Base-by-base conservation (phyloP, 1,284 basidiomycete species). In the Tilletia caries region DNA sequence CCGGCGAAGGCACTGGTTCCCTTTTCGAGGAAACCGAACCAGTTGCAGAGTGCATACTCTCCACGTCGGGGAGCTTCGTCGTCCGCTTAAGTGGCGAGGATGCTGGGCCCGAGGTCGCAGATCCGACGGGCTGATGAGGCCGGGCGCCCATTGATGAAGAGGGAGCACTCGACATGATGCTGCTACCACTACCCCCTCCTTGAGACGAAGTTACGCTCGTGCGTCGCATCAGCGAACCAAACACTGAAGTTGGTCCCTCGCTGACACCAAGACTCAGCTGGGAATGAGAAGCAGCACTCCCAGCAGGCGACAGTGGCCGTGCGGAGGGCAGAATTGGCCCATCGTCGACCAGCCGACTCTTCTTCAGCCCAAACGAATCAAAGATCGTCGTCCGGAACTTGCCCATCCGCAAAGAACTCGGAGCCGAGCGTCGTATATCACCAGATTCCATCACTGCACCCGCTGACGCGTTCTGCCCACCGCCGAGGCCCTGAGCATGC, bases 361-460 rank as follows among this genome's bases (percentile, higher is more conserved):
- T 29, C 58, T 62, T 62, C 15, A 62, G 13, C 3, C 58, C 58
- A 62, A 62, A 62, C 58, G 58, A 62, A 18, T 62, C 58, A 33
- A 62, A 62, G 32, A 62, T 62, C 1, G 58, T 62, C 8, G 58
- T 62, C 13, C 58, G 58, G 18, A 62, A 29, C 58, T 62, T 62
- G 58, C 58, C 58, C 32, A 62, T 62, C 58, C 58, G 58, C 29
- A 37, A 20, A 6, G 58, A 33, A n/a, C 20, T 50, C 48, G 48
- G 18, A 50, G 48, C 48, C 20, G 48, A 50, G 48, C 37, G 37
- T 41, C 37, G 37, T 10, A 15, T 6, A 41, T 41, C 37, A 15
- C 37, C 37, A 41, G 15, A 15, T 41, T 41, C 37, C 37, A 15
- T 15, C 37, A 41, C 15, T 15, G 37, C 37, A 41, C 37, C 37